Evolutionary conservation across 768 basidiomycete genomes (phyloP), one percentile per base, ranked within the genome.

Genomic region (Boletellus ananiceps): DNA sequence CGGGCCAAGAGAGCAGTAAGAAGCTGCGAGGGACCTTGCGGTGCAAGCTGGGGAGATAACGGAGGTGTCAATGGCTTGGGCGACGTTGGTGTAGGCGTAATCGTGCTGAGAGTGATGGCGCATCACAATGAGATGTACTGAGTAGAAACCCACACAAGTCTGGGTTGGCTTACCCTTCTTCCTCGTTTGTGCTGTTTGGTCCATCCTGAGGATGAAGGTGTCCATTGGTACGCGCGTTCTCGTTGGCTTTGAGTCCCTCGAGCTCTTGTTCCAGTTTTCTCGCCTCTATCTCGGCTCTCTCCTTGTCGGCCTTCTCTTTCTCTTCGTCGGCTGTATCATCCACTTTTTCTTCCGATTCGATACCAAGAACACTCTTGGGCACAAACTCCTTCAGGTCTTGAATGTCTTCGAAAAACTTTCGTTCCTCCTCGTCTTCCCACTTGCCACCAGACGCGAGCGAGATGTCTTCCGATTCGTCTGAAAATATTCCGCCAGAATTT

Each of bases 351-450:
- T 74, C 71, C 1, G 57, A 64, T 11, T 73, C 75, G 42, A 94
- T 76, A 18, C 93, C 93, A 16, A 98, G 74, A 34, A 98, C 80
- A 44, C 83, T 86, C 43, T 80, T 83, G 0, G 96, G 96, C 2
- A 96, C 92, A 50, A 93, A 91, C 50, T 96, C 92, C 51, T 86
- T 86, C 46, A 97, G 66, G 66, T 98, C 96, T 51, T 88, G 81
- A 37, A 96, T 73, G 52, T 97, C 93, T 62, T 97, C 95, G 58
- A 86, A 98, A 69, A 95, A 98, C 50, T 84, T 75, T 19, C 88
- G 76, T 65, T 97, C 95, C 71, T 99, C 95, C 57, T 98, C 96
- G 58, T 98, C 96, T 66, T 92, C 92, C 96, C 96, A 99, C 66
- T 97, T 93, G 4, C 93, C 88, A 6, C 87, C 85, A 3, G 76